Evolutionary conservation across 2,329 filamentous ascomycete species (phyloP), one percentile per base, ranked within the genome.

Genomic region (Ophiosphaerella korrae): DNA sequence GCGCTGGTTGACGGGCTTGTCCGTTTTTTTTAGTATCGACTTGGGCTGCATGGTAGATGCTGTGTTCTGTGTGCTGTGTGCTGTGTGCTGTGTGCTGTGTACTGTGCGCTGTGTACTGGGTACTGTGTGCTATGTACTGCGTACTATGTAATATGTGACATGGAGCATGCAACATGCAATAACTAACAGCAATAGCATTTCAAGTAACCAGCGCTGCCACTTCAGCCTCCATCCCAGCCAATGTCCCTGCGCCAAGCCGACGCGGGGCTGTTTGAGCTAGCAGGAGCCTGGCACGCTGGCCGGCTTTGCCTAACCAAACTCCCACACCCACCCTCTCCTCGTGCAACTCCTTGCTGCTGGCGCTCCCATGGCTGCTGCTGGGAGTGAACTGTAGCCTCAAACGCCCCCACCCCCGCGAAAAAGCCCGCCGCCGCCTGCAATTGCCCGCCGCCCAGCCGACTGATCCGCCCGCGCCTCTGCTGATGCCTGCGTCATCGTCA

Each of bases 21-120:
- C 11, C 36, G 53, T 46, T 50, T 74, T 77, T 61, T 79, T 80
- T 31, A 80, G 67, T 18, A 80, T 80, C 32, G 77, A 77, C 59
- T 75, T 78, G 50, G 75, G 76, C 44, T 71, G 63, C 70, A 74
- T 74, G 49, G 18, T 4, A 4, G 18, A 21, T 21, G 18, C 42
- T 52, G 46, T 50, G 46, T 8, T 39, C 32, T 32, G n/a, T 29
- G 16, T 13, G 23, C 21, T 32, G 29, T 41, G 9, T 43, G 42
- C 31, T 36, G 39, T 33, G 12, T 23, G n/a, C n/a, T n/a, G n/a
- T 50, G 46, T 8, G 42, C 32, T 32, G n/a, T 29, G 16, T 13
- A 21, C 21, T 32, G 29, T 41, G 9, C 42, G 42, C 31, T 36
- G 39, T 33, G 12, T 23, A 5, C n/a, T n/a, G n/a, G n/a, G n/a